Base-by-base conservation (phyloP, 2,329 filamentous ascomycete genomes). In the Epichloe bromicola region DNA sequence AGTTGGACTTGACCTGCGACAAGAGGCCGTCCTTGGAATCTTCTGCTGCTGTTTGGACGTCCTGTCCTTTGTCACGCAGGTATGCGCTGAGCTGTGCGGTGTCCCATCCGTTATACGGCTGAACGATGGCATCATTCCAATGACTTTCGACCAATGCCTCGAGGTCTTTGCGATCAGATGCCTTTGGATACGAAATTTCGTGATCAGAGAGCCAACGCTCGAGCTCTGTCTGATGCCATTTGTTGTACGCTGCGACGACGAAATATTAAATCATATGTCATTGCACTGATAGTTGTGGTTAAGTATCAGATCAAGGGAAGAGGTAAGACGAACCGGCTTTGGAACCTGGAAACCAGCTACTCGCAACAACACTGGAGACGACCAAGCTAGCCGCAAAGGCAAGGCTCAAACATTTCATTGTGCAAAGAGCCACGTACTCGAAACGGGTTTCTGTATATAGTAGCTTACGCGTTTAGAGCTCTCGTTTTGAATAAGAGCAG, bases 141-240 rank as follows among this genome's bases (percentile, higher is more conserved):
- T 95, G 90, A 62, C 82, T 78, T 70, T 88, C 84, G 57, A 97
- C 85, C n/a, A 94, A 73, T 55, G 83, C 83, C 70, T 95, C 86
- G n/a, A 98, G 82, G 58, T 95, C 88, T 70, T 93, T 95, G 63
- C 93, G 88, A 69, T 96, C 89, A 46, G 91, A 82, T 11, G 90
- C 82, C 11, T 81, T 83, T n/a, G 93, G 89, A 67, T 96, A 89
- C 10, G 91, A 88, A 52, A 98, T 76, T 66, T 90, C 81, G 71
- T 97, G 79, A 65, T 98, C 93, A 33, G 86, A 86, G 47, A 98
- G 82, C 93, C 93, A 98, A 62, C 90, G 82, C 73, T 98, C 91
- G 33, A 98, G 81, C 76, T 98, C 93, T 20, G 88, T 95, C 74
- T 97, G 85, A 62, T 97, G 91, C 93, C 93, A 98, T 68, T 93